Evolutionary conservation across 306 rosid genomes (phyloP), one percentile per base, ranked within the genome.

Genomic region (Cicer cuneatum): DNA sequence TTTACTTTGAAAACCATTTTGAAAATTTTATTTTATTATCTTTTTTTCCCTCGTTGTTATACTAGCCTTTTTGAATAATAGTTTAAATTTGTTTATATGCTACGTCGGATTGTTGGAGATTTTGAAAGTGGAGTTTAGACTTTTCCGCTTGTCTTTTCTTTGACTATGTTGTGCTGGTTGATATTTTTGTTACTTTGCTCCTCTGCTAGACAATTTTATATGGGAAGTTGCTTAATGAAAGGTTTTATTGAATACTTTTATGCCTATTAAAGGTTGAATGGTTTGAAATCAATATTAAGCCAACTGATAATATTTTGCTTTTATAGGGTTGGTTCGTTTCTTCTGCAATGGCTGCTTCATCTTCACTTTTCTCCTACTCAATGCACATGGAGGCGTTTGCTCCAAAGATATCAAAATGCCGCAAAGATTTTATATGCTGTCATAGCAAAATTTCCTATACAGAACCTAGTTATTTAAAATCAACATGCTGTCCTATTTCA

Each of bases 281-380:
- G 60, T 62, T 9, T 62, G 18, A 53, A 5, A 19, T 41, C 54
- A 10, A 56, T 69, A 7, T 68, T 37, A 16, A 63, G 10, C 49
- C 43, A 74, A 57, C 41, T 70, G 33, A 78, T 39, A 37, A 16
- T 47, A 19, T 11, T 68, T 59, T 78, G 16, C 14, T 57, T 78
- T 45, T 41, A n/a, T 41, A 70, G 79, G 83, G 29, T 58, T 69
- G 62, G 33, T 58, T 69, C 56, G 33, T 58, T 75, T 79, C 39
- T 45, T 75, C 74, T 75, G 71, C 74, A 57, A 90, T 93, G 98
- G 90, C 91, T 57, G 81, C 89, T 82, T 82, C 90, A 24, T 86
- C 88, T 38, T 90, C 88, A 1, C 72, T 78, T 29, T 81, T 85
- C 75, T 75, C 88, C 68, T 77, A 68, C 83, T 74, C 87, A 24